Evolutionary conservation across 2,329 filamentous ascomycete species (phyloP).

Genomic region (Pyrenophora tritici-repentis): DNA sequence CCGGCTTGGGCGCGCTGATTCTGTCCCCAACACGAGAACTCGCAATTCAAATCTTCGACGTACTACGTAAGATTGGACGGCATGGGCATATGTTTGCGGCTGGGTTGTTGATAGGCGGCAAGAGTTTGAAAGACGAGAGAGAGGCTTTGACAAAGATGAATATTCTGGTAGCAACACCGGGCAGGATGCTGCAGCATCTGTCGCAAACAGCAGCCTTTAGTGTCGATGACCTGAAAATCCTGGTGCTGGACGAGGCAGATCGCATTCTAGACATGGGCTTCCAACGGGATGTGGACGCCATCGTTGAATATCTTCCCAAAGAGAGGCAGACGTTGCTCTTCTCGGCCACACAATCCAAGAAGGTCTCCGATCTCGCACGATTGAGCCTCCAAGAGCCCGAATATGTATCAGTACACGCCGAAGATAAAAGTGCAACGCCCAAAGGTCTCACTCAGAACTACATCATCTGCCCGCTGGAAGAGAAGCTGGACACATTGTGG

Average conservation of each 20-base stretch:
- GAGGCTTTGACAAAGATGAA: constrained; percentile 91
- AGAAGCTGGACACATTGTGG: constrained; percentile 91
- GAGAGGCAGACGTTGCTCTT: constrained; percentile 90
- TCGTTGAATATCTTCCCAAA: constrained; percentile 86
- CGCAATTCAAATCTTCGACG: constrained; percentile 95
- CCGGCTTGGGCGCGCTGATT: constrained; percentile 85
- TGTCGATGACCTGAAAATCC: constrained; percentile 85
- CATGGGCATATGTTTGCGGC: constrained; percentile 86
- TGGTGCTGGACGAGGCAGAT: constrained; percentile 95
- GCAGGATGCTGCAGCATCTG: constrained; percentile 92
- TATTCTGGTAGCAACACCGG: constrained; percentile 93
- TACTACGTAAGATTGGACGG: constrained; percentile 85
- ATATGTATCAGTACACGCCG: constrained; percentile 92
- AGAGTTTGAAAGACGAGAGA: constrained; percentile 84
- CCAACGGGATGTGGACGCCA: constrained; percentile 84
- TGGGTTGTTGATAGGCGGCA: constrained; percentile 90
- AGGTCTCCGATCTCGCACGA: constrained; percentile 87
- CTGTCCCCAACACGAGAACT: constrained; percentile 93
- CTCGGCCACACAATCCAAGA: constrained; percentile 93
- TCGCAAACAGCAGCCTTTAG: constrained; percentile 92
- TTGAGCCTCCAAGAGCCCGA: constrained; percentile 88
- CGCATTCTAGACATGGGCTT: constrained; percentile 99
- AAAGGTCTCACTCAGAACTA: constrained; percentile 88
- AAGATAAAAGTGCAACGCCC: constrained; percentile 78
- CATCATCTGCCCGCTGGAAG: constrained; percentile 78